phyloP scores from a whole-genome alignment of 805 yeast species.

The Starmerella sirachaensis region DNA sequence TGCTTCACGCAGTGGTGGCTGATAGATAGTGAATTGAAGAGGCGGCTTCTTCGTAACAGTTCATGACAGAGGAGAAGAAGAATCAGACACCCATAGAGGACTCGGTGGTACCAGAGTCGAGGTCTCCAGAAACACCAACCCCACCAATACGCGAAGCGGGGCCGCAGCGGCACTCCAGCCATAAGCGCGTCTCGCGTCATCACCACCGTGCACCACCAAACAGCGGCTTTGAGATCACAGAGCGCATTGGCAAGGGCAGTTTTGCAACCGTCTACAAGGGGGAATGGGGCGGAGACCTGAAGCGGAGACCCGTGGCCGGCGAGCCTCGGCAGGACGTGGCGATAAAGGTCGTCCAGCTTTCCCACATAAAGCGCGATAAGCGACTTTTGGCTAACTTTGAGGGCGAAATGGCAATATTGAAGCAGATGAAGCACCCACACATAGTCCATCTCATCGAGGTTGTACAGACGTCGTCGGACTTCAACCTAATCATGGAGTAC shows the following conservation, averaged over 20 bases:
- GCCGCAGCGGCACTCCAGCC: too few relatives aligned
- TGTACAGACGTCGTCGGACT: slow-evolving; percentile 59
- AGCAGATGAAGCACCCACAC: slow-evolving; percentile 83
- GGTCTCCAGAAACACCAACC: too few relatives aligned
- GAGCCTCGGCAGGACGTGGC: slow-evolving; percentile 47
- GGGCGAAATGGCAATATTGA: slow-evolving; percentile 79
- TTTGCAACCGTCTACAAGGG: slow-evolving; percentile 95
- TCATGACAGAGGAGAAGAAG: too few relatives aligned
- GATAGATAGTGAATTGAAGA: too few relatives aligned
- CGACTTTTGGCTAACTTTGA: slow-evolving; percentile 83
- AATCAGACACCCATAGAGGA: too few relatives aligned
- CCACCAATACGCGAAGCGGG: too few relatives aligned
- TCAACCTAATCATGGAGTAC: slow-evolving; percentile 90
- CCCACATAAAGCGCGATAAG: slow-evolving; percentile 55
- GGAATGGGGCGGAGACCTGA: slow-evolving; percentile 24
- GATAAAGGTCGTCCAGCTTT: slow-evolving; percentile 72
- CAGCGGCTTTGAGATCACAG: slow-evolving; percentile 32
- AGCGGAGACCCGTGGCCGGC: not conserved
- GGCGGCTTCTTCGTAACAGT: too few relatives aligned
- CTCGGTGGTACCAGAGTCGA: too few relatives aligned
- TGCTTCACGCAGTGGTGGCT: too few relatives aligned
- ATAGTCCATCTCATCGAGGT: slow-evolving; percentile 80
- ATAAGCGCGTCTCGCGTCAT: slow-evolving; percentile 1
- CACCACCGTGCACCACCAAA: slow-evolving; percentile 7
- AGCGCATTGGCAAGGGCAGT: slow-evolving; percentile 89